phyloP scores from a whole-genome alignment of 768 basidiomycete species.

The Xanthoconium stramineum region DNA sequence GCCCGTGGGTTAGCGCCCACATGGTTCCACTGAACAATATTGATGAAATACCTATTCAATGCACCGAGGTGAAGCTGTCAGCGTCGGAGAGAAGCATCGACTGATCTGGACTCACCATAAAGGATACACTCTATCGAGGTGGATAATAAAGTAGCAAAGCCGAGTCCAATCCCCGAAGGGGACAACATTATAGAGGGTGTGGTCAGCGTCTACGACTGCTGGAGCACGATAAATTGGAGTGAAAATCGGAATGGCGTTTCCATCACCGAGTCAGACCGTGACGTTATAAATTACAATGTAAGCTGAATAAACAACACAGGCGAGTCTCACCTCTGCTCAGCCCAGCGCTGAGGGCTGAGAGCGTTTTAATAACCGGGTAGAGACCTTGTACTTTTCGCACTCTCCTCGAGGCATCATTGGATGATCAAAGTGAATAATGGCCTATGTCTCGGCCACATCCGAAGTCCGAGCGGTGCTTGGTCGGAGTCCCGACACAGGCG shows the following conservation, averaged over 20 bases:
- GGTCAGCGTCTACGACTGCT: neutral
- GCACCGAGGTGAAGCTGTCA: neutral
- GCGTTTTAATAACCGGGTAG: neutral
- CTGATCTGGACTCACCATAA: conserved; percentile 16
- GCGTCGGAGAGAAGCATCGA: neutral
- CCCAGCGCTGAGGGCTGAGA: neutral
- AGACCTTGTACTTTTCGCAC: neutral
- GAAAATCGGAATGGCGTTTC: too few relatives aligned
- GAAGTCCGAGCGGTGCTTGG: neutral
- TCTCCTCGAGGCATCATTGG: neutral
- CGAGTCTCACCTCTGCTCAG: neutral
- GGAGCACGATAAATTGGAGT: too few relatives aligned
- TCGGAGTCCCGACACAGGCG: conserved; percentile 6
- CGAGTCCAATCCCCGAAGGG: conserved; percentile 8
- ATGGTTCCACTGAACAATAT: conserved; percentile 23
- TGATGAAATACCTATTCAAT: conserved; percentile 21
- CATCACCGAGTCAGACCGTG: neutral
- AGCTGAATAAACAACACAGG: neutral
- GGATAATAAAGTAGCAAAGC: conserved; percentile 15
- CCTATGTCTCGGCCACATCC: neutral
- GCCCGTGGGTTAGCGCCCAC: conserved; percentile 22
- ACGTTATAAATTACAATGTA: neutral
- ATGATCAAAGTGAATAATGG: neutral
- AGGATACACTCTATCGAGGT: conserved; percentile 18
- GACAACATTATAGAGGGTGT: neutral